These are phyloP conservation scores for Cercospora sp. DNA, from an alignment of 2,329 filamentous ascomycete species.

Conservation along the genomic window DNA sequence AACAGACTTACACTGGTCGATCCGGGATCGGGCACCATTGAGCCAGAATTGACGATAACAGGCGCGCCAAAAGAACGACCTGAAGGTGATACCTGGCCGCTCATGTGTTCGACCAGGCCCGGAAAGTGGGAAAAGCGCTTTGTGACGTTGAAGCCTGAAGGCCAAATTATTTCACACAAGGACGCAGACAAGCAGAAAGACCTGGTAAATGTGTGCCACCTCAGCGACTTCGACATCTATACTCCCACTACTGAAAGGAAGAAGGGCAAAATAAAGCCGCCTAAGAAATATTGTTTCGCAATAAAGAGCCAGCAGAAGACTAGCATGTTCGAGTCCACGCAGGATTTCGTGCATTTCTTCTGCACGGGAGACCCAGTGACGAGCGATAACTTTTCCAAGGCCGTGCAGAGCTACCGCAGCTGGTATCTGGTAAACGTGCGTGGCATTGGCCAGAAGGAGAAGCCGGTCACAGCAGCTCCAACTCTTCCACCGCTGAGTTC, in stretches of 20 bases:
- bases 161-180: constrained; percentile 71
- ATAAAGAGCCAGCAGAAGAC: constrained; percentile 92
- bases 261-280: constrained; percentile 72
- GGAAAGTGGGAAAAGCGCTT: constrained; percentile 88
- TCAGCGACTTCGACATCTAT: constrained; percentile 93
- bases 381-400: constrained; percentile 68
- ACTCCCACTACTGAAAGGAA: constrained; percentile 67
- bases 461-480: constrained; percentile 24
- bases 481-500: constrained; percentile 30
- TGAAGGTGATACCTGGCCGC: constrained; percentile 64
- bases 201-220: constrained; percentile 69
- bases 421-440: constrained; percentile 83
- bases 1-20: constrained; percentile 71
- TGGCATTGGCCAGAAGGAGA: constrained; percentile 53
- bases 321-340: constrained; percentile 74
- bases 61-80: constrained; percentile 66
- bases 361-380: constrained; percentile 69
- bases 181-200: constrained; percentile 68
- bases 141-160: constrained; percentile 70
- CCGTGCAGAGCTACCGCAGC: constrained; percentile 79
- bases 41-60: constrained; percentile 63
- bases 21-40: constrained; percentile 52
- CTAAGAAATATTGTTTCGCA: constrained; percentile 81
- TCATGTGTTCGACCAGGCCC: constrained; percentile 78
- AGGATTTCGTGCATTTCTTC: constrained; percentile 92